A percentile compares a stretch with the other conserved stretches of the same genome.
phyloP scores from a whole-genome alignment of 2,329 filamentous ascomycete genomes.

The Sarocladium kiliense region DNA sequence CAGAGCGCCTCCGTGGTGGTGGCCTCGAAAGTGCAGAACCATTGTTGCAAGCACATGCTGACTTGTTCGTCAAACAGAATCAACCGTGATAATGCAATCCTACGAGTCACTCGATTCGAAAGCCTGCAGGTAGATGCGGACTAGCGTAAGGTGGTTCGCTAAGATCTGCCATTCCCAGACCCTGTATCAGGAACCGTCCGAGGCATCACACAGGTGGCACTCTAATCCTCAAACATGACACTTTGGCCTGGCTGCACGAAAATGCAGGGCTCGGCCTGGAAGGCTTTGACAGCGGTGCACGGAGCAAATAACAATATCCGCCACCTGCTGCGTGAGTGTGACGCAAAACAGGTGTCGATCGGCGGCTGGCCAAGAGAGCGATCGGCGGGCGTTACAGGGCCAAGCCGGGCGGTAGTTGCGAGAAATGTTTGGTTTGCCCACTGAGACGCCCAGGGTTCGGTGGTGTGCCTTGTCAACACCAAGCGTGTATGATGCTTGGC shows the following conservation, averaged over 20 bases:
- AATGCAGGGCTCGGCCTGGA: background rate
- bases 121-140: background rate
- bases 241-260: background rate
- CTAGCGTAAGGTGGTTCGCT: background rate
- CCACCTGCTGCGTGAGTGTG: background rate
- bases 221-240: background rate
- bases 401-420: background rate
- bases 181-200: background rate
- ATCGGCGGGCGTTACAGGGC: background rate
- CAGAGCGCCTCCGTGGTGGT: too few relatives aligned
- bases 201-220: background rate
- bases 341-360: background rate
- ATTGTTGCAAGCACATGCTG: too few relatives aligned
- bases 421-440: background rate
- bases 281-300: background rate
- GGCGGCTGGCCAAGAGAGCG: background rate
- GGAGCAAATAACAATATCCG: background rate
- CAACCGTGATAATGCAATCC: too few relatives aligned
- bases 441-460: background rate
- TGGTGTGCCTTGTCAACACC: background rate
- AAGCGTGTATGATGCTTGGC: slow-evolving; percentile 4
- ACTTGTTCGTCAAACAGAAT: too few relatives aligned
- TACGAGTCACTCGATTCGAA: too few relatives aligned
- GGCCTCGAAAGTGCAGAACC: too few relatives aligned
- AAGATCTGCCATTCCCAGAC: background rate